phyloP scores from a whole-genome alignment of 805 yeast species.

The Candida sonorensis region DNA sequence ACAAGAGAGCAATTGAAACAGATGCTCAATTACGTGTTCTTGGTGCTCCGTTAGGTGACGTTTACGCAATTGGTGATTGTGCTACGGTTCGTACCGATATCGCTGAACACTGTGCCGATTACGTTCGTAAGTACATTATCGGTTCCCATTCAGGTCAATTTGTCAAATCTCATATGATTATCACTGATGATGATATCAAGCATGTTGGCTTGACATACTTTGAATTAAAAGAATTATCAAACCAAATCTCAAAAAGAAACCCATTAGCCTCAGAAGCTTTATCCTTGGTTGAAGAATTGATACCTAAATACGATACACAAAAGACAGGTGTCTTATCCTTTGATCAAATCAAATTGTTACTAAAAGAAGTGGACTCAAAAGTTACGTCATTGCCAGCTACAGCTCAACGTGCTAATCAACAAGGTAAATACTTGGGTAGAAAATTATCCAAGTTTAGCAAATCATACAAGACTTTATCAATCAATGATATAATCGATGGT shows the following conservation, averaged over 20 bases:
- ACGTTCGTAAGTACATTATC: conserved; percentile 39
- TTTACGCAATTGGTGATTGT: conserved; percentile 70
- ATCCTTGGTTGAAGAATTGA: conserved; percentile 39
- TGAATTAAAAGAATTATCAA: conserved; percentile 43
- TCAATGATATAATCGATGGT: conserved; percentile 41
- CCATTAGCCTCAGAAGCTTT: conserved; percentile 57
- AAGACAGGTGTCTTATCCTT: conserved; percentile 45
- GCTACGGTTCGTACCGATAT: conserved; percentile 57
- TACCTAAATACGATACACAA: conserved; percentile 45
- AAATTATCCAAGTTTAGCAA: conserved; percentile 49
- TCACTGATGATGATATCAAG: conserved; percentile 46
- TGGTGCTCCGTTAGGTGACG: conserved; percentile 63
- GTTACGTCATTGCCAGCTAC: conserved; percentile 68
- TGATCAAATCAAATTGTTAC: conserved; percentile 41
- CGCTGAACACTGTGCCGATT: conserved; percentile 47
- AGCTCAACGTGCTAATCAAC: conserved; percentile 69
- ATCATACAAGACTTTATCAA: conserved; percentile 34
- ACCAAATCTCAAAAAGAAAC: conserved; percentile 41
- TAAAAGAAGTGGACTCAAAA: conserved; percentile 52
- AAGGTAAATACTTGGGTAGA: conserved; percentile 58
- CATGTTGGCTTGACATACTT: conserved; percentile 38
- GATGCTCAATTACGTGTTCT: conserved; percentile 65
- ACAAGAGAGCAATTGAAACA: conserved; percentile 68
- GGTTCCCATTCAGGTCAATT: conserved; percentile 34
- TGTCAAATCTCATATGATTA: conserved; percentile 24